phyloP scores from a whole-genome alignment of 768 basidiomycete genomes.

The Boletus patriciae region DNA sequence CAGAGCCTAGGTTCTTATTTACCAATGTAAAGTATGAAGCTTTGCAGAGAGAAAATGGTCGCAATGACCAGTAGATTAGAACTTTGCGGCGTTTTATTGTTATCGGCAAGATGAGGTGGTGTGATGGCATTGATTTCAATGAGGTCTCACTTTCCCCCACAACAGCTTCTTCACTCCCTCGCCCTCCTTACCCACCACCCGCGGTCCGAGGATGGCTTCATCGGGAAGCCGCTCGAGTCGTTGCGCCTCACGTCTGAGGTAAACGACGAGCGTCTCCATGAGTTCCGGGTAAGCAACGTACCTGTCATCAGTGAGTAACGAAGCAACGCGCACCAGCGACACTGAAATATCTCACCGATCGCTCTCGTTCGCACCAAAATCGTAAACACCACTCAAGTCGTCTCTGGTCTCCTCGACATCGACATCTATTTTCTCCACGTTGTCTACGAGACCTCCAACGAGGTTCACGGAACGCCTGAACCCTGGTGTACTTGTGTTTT shows the following conservation, averaged over 20 bases:
- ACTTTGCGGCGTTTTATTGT: no score
- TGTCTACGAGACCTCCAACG: slow-evolving; percentile 63
- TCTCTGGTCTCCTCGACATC: slow-evolving; percentile 60
- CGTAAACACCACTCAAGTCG: slow-evolving; percentile 70
- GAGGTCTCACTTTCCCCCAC: slow-evolving; percentile 29
- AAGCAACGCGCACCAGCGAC: neutral
- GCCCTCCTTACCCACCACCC: slow-evolving; percentile 33
- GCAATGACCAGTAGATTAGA: no score
- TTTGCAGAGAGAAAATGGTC: no score
- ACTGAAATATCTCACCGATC: slow-evolving; percentile 25
- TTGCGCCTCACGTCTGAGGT: slow-evolving; percentile 68
- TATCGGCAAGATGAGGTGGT: no score
- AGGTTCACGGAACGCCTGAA: slow-evolving; percentile 70
- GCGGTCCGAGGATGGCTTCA: slow-evolving; percentile 35
- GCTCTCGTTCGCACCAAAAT: slow-evolving; percentile 57
- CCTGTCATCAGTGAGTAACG: slow-evolving; percentile 38
- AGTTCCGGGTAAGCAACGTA: slow-evolving; percentile 74
- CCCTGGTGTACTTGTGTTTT: slow-evolving; percentile 1
- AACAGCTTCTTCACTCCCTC: slow-evolving; percentile 31
- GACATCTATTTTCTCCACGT: slow-evolving; percentile 57
- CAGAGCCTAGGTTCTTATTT: no score
- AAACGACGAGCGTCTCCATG: slow-evolving; percentile 68
- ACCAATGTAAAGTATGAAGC: no score
- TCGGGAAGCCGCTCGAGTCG: slow-evolving; percentile 62
- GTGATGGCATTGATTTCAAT: no score